phyloP scores from a whole-genome alignment of 169 alveolate genomes.

The Cryptosporidium muris region DNA sequence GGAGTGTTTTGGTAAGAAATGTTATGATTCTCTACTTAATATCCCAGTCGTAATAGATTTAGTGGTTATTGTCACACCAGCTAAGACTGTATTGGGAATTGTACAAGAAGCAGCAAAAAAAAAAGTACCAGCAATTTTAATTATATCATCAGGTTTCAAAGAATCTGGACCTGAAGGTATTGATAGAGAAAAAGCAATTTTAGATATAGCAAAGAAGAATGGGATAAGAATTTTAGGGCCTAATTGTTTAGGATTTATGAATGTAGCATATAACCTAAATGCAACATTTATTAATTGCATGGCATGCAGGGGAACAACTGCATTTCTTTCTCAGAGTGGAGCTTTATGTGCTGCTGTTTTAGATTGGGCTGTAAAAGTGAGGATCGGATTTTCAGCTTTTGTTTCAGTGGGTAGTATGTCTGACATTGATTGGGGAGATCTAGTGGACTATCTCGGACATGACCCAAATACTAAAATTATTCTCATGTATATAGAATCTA shows the following conservation, averaged over 20 bases:
- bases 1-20: constrained; percentile 68
- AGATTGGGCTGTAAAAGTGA: constrained; percentile 81
- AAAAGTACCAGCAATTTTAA: constrained; percentile 75
- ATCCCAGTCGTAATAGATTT: constrained; percentile 72
- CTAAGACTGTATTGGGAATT: constrained; percentile 69
- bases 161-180: constrained; percentile 78
- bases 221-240: constrained; percentile 79
- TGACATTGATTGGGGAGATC: constrained; percentile 76
- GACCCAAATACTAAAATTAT: constrained; percentile 78
- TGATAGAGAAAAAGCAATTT: constrained; percentile 73
- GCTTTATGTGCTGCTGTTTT: constrained; percentile 84
- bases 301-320: constrained; percentile 74
- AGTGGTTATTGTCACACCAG: constrained; percentile 79
- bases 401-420: constrained; percentile 83
- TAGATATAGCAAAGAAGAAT: constrained; percentile 72
- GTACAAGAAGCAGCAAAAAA: constrained; percentile 76
- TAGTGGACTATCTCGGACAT: constrained; percentile 79
- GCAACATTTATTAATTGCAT: constrained; percentile 77
- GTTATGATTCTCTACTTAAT: constrained; percentile 70
- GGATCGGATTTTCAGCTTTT: constrained; percentile 83
- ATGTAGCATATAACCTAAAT: constrained; percentile 74
- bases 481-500: constrained; percentile 80
- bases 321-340: constrained; percentile 80
- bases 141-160: constrained; percentile 81
- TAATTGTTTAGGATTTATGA: constrained; percentile 79